Conservation (phyloP, 2,329 filamentous ascomycete genomes). For the Xenosphaeropsis pyriputrescens region DNA sequence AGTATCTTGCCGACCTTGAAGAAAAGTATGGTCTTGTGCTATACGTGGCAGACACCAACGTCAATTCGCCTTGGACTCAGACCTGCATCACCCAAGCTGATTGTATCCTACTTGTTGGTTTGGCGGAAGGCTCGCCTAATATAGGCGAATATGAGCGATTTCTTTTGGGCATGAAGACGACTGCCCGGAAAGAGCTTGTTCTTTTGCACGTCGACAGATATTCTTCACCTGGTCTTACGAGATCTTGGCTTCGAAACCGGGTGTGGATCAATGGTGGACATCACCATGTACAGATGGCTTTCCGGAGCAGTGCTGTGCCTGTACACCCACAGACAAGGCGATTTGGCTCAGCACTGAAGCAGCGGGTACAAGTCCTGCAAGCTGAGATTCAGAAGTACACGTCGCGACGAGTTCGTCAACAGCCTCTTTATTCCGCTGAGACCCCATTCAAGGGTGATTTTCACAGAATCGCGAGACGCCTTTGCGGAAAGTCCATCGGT, state of each 20-base stretch:
- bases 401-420: conserved; percentile 77
- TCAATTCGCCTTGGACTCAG: conserved; percentile 96
- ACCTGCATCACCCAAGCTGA: conserved; percentile 96
- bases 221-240: conserved; percentile 68
- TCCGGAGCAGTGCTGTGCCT: conserved; percentile 61
- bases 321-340: conserved; percentile 61
- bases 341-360: conserved; percentile 75
- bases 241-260: conserved; percentile 81
- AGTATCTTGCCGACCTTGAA: conserved; percentile 91
- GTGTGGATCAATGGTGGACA: conserved; percentile 98
- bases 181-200: conserved; percentile 83
- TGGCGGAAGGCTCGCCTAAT: conserved; percentile 77
- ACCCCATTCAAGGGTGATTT: conserved; percentile 95
- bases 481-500: conserved; percentile 90
- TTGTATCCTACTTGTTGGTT: conserved; percentile 81
- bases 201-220: conserved; percentile 81
- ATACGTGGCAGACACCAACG: conserved; percentile 94
- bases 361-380: conserved; percentile 85
- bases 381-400: conserved; percentile 98
- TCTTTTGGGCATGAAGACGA: conserved; percentile 92
- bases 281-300: conserved; percentile 93
- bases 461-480: conserved; percentile 73
- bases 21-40: conserved; percentile 94
- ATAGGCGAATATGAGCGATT: conserved; percentile 97
- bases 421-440: conserved; percentile 78